Percentiles rank a stretch among this genome's conserved stretches.
phyloP scores from a whole-genome alignment of 2,329 filamentous ascomycete genomes.

The Aspergillaceae sp. region DNA sequence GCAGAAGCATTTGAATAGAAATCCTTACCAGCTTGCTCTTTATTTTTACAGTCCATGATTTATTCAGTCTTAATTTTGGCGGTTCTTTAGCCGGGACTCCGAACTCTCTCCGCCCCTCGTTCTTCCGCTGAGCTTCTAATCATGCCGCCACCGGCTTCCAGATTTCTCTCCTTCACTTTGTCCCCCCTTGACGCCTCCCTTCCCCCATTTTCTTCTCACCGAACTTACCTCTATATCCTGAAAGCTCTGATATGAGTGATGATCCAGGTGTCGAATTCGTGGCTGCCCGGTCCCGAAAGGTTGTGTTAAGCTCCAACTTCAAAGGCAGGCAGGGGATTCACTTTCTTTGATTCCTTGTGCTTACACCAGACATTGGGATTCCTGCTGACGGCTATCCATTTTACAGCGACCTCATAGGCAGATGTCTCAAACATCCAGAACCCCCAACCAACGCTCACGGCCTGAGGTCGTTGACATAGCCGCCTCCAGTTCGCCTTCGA shows the following conservation, averaged over 20 bases:
- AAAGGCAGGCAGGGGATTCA: conserved; percentile 16
- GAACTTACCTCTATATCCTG: neutral
- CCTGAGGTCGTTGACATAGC: conserved; percentile 17
- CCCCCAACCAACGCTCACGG: conserved; percentile 19
- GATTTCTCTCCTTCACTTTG: conserved; percentile 3
- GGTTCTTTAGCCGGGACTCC: neutral
- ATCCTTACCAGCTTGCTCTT: no score
- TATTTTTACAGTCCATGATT: no score
- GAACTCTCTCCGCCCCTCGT: neutral
- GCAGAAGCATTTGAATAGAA: no score
- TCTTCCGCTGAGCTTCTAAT: conserved; percentile 6
- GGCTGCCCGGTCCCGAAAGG: conserved; percentile 31
- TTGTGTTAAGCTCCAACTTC: conserved; percentile 13
- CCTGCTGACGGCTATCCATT: conserved; percentile 12
- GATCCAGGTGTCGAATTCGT: conserved; percentile 29
- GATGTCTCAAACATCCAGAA: conserved; percentile 26
- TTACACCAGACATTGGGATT: conserved; percentile 3
- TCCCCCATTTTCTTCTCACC: conserved; percentile 1
- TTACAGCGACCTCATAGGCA: conserved; percentile 26
- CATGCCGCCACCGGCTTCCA: conserved; percentile 7
- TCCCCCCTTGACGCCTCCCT: conserved; percentile 1
- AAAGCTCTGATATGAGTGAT: conserved; percentile 22
- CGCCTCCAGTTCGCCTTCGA: conserved; percentile 14
- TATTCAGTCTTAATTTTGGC: neutral
- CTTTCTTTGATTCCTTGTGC: neutral